phyloP scores from a whole-genome alignment of 495 filamentous ascomycete genomes.

The Hapsidospora chrysogenum region DNA sequence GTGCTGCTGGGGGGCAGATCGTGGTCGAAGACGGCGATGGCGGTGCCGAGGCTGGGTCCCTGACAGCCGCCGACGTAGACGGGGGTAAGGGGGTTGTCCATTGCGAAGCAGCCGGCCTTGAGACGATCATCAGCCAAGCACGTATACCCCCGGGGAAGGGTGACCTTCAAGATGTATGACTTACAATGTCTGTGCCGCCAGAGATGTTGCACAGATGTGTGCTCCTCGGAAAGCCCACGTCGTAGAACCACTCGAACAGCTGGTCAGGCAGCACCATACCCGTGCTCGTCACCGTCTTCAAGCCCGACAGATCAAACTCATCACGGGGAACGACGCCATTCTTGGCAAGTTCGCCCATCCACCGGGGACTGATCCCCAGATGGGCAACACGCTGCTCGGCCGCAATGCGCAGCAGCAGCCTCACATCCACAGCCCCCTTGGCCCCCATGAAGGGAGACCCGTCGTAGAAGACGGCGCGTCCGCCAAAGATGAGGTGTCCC shows the following conservation, averaged over 20 bases:
- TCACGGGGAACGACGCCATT: constrained; percentile 38
- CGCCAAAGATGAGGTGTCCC: constrained; percentile 34
- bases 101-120: constrained; percentile 50
- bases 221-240: constrained; percentile 47
- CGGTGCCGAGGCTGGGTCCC: constrained; percentile 44
- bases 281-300: constrained; percentile 46
- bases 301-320: constrained; percentile 39
- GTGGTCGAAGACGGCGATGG: constrained; percentile 51
- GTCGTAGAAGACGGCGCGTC: constrained; percentile 51
- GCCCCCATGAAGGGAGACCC: constrained; percentile 55
- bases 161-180: constrained; percentile 3
- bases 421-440: constrained; percentile 43
- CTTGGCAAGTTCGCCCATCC: constrained; percentile 51
- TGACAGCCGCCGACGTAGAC: constrained; percentile 58
- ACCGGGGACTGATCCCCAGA: constrained; percentile 58
- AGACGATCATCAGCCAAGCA: background rate
- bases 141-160: too few species aligned
- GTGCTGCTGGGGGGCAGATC: constrained; percentile 26
- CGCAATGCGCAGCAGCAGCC: constrained; percentile 39
- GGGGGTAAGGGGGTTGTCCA: constrained; percentile 50
- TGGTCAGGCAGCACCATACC: constrained; percentile 64
- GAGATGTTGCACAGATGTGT: constrained; percentile 57
- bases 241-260: constrained; percentile 72
- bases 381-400: constrained; percentile 40
- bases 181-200: constrained; percentile 59